Evolutionary conservation across 306 rosid genomes (phyloP).

Genomic region (Cucurbita moschata): DNA sequence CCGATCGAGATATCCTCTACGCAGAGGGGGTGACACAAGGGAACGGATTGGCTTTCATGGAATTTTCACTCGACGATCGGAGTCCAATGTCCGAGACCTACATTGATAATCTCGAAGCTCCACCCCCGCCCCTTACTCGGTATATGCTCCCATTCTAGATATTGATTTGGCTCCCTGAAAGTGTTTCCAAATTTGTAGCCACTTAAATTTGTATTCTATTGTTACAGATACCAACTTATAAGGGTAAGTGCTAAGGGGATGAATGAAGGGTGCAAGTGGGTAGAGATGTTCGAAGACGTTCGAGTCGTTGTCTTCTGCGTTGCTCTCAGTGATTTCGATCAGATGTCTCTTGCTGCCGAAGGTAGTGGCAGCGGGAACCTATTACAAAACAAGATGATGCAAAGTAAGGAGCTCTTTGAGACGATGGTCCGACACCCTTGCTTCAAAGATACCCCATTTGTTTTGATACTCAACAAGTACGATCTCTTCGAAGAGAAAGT

Average conservation of each 20-base stretch:
- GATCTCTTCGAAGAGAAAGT: slow-evolving; percentile 75
- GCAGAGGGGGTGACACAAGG: slow-evolving; percentile 99
- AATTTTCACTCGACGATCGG: slow-evolving; percentile 85
- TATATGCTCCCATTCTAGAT: slow-evolving; percentile 6
- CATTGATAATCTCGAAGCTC: slow-evolving; percentile 72
- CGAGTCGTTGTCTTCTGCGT: slow-evolving; percentile 69
- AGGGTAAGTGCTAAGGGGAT: slow-evolving; percentile 94
- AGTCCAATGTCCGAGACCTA: slow-evolving; percentile 67
- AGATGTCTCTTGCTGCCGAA: slow-evolving; percentile 45
- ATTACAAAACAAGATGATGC: slow-evolving; percentile 87
- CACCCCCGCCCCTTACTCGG: slow-evolving; percentile 58
- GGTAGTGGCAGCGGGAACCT: slow-evolving; percentile 55
- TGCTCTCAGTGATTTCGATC: slow-evolving; percentile 78
- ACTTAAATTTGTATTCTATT: neutral
- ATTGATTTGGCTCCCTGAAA: neutral
- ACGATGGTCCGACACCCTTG: slow-evolving; percentile 81
- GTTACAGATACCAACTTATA: slow-evolving; percentile 77
- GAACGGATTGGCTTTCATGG: slow-evolving; percentile 93
- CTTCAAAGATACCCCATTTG: slow-evolving; percentile 72
- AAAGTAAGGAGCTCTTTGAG: slow-evolving; percentile 89
- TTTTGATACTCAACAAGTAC: slow-evolving; percentile 75
- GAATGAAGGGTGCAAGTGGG: slow-evolving; percentile 93
- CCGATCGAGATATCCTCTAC: slow-evolving; percentile 75
- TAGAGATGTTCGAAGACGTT: slow-evolving; percentile 96
- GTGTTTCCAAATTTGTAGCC: neutral